phyloP scores from a whole-genome alignment of 768 basidiomycete genomes.

The Phlebiopsis gigantea region DNA sequence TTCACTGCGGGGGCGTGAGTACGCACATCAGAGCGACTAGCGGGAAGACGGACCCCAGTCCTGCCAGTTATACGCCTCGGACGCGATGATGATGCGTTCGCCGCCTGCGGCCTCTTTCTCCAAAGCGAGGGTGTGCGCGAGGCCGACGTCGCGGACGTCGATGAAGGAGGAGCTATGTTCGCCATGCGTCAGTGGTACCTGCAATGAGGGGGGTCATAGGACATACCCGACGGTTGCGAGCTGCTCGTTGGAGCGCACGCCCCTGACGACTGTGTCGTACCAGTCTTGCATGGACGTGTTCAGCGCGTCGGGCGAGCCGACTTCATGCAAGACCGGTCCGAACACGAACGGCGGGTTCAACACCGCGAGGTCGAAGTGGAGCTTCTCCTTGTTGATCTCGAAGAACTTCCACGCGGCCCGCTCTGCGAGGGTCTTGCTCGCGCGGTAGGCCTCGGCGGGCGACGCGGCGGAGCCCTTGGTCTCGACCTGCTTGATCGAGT shows the following conservation, averaged over 20 bases:
- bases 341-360: conserved; percentile 45
- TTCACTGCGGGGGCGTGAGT: conserved; percentile 2
- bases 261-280: conserved; percentile 20
- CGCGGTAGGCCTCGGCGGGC: conserved; percentile 41
- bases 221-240: conserved; percentile 13
- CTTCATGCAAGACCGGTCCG: conserved; percentile 28
- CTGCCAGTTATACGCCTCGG: conserved; percentile 12
- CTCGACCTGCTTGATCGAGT: conserved; percentile 37
- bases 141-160: conserved; percentile 16
- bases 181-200: neutral
- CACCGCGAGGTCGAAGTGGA: conserved; percentile 45
- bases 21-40: neutral
- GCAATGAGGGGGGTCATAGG: neutral
- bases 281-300: conserved; percentile 29
- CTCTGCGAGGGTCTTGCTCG: conserved; percentile 56
- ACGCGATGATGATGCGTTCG: conserved; percentile 31
- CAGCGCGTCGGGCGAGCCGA: conserved; percentile 28
- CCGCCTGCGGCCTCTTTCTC: conserved; percentile 28
- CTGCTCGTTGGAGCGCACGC: conserved; percentile 14
- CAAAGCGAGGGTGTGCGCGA: conserved; percentile 16
- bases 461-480: conserved; percentile 42
- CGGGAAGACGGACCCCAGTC: conserved; percentile 10
- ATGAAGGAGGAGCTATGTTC: conserved; percentile 15
- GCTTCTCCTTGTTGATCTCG: conserved; percentile 33
- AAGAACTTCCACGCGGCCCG: conserved; percentile 46